These are phyloP conservation scores for Ophiocordyceps robertsii DNA, from an alignment of 2,329 filamentous ascomycete species.

Conservation along the genomic window DNA sequence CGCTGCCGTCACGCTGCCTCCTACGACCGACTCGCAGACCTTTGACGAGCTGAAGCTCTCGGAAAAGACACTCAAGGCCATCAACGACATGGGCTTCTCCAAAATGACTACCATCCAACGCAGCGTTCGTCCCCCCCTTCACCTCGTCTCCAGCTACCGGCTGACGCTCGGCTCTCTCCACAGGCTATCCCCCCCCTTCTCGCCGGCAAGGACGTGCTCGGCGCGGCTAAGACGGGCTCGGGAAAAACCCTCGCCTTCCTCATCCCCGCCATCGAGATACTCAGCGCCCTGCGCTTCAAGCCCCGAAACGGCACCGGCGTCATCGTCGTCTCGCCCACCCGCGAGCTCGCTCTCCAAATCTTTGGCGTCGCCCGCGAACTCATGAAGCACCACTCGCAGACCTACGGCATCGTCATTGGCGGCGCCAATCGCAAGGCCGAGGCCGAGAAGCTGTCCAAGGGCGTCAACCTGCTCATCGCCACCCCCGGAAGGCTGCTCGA, in stretches of 20 bases:
- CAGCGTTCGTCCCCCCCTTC: slow-evolving; percentile 24
- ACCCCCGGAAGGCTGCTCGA: slow-evolving; percentile 88
- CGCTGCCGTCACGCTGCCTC: slow-evolving; percentile 34
- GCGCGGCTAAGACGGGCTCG: slow-evolving; percentile 89
- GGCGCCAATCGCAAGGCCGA: slow-evolving; percentile 85
- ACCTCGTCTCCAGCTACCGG: not conserved
- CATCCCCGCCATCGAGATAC: slow-evolving; percentile 87
- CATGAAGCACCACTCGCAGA: slow-evolving; percentile 86
- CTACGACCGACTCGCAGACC: slow-evolving; percentile 49
- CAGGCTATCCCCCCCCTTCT: slow-evolving; percentile 72
- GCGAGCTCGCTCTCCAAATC: slow-evolving; percentile 89
- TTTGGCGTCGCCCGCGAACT: slow-evolving; percentile 90
- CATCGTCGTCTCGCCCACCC: slow-evolving; percentile 82
- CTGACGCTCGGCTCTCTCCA: not conserved
- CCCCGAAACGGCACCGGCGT: slow-evolving; percentile 87
- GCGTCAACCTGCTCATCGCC: slow-evolving; percentile 87
- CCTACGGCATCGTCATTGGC: slow-evolving; percentile 90
- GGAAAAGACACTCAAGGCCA: slow-evolving; percentile 77
- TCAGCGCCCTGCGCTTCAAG: slow-evolving; percentile 83
- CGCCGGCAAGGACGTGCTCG: slow-evolving; percentile 82
- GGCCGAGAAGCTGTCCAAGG: slow-evolving; percentile 86
- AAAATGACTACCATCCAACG: slow-evolving; percentile 94
- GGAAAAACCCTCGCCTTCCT: slow-evolving; percentile 94
- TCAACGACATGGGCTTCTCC: slow-evolving; percentile 82
- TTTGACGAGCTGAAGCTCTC: slow-evolving; percentile 78